phyloP scores from a whole-genome alignment of 2,329 filamentous ascomycete species.

The Knufia fluminis region DNA sequence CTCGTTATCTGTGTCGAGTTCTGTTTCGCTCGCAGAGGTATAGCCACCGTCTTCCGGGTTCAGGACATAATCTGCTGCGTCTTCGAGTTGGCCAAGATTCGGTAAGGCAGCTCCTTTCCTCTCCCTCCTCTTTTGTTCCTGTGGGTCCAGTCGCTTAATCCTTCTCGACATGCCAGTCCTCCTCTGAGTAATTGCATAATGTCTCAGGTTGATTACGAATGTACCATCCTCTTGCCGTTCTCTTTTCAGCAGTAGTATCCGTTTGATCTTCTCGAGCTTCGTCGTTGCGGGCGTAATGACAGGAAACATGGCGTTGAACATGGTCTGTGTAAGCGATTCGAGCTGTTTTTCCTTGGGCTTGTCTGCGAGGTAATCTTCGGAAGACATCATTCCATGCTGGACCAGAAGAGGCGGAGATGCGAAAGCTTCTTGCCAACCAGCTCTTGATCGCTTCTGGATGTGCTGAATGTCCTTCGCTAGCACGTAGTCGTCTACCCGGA shows the following conservation, averaged over 20 bases:
- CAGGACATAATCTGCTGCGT: constrained; percentile 90
- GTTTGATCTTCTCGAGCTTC: constrained; percentile 81
- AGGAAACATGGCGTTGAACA: constrained; percentile 94
- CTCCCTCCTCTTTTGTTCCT: constrained; percentile 64
- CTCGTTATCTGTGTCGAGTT: constrained; percentile 88
- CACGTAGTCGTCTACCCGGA: constrained; percentile 89
- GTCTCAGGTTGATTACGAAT: constrained; percentile 78
- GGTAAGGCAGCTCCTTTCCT: constrained; percentile 63
- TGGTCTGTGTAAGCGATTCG: constrained; percentile 81
- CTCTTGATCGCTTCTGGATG: constrained; percentile 72
- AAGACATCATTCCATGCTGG: constrained; percentile 91
- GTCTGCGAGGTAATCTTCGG: constrained; percentile 45
- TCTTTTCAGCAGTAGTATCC: constrained; percentile 82
- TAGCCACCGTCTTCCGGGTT: constrained; percentile 73
- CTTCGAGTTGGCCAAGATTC: constrained; percentile 80
- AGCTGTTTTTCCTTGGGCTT: constrained; percentile 83
- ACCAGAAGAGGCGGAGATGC: constrained; percentile 80
- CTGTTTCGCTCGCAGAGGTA: constrained; percentile 84
- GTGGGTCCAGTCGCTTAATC: constrained; percentile 72
- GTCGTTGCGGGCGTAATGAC: constrained; percentile 88
- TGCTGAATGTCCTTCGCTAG: constrained; percentile 82
- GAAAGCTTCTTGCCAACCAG: constrained; percentile 69
- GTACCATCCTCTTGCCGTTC: constrained; percentile 55
- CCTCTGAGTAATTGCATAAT: constrained; percentile 92
- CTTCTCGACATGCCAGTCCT: constrained; percentile 75